These are phyloP conservation scores for Chiua sp. DNA, from an alignment of 1,284 basidiomycete species.

Conservation along the genomic window DNA sequence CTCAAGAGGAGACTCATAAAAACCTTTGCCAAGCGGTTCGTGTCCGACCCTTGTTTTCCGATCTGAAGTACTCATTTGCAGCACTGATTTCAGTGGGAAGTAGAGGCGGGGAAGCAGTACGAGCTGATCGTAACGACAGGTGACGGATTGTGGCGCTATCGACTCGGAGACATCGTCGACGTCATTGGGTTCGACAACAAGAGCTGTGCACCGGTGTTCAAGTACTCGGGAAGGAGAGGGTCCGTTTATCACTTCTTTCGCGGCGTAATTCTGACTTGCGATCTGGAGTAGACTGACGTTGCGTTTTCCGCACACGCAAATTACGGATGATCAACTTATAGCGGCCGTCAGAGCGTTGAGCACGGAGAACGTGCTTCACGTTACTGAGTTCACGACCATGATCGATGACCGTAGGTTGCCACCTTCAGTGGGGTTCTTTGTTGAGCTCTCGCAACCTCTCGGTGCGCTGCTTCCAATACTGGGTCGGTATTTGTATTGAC, in stretches of 20 bases:
- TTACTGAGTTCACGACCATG: conserved; percentile 22
- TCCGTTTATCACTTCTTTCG: not conserved
- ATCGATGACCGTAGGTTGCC: conserved; percentile 11
- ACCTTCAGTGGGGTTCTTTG: conserved; percentile 10
- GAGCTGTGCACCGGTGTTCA: conserved; percentile 15
- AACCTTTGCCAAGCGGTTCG: conserved; percentile 23
- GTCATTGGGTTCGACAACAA: conserved; percentile 20
- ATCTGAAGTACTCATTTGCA: not conserved
- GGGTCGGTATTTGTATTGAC: not conserved
- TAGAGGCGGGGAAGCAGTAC: conserved; percentile 23
- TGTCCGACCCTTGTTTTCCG: not conserved
- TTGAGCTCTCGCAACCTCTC: not conserved
- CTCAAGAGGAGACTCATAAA: conserved; percentile 8
- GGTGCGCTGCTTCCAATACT: not conserved
- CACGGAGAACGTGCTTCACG: conserved; percentile 4
- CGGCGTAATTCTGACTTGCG: not conserved
- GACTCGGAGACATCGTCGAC: conserved; percentile 22
- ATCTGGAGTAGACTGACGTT: conserved; percentile 16
- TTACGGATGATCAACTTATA: conserved; percentile 17
- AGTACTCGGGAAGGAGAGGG: conserved; percentile 18
- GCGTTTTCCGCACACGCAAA: conserved; percentile 1
- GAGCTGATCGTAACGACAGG: conserved; percentile 26
- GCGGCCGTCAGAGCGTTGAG: conserved; percentile 1
- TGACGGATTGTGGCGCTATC: conserved; percentile 33
- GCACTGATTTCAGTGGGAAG: conserved; percentile 23